A percentile compares a stretch with the other conserved stretches of the same genome.
phyloP scores from a whole-genome alignment of 179 eudicot species.

The Spinacia oleracea region DNA sequence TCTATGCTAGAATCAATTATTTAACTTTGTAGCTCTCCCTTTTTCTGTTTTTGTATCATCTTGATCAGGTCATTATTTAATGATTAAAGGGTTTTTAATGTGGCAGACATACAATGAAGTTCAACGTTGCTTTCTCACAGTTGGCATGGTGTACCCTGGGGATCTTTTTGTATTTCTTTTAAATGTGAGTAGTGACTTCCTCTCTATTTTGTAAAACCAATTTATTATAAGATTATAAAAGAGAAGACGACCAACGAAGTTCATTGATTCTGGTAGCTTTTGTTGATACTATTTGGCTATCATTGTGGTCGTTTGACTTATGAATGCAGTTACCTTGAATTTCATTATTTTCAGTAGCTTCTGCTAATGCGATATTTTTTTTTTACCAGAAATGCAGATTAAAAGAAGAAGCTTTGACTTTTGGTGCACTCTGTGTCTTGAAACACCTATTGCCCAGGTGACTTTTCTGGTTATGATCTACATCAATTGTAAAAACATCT shows the following conservation, averaged over 20 bases:
- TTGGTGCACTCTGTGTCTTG: slow-evolving; percentile 89
- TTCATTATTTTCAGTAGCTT: neutral
- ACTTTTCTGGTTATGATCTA: slow-evolving; percentile 15
- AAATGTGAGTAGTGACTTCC: slow-evolving; percentile 57
- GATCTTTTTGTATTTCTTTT: slow-evolving; percentile 83
- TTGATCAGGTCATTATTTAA: neutral
- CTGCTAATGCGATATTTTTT: slow-evolving; percentile 13
- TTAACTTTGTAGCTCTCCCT: neutral
- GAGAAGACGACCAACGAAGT: neutral
- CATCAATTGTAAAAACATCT: slow-evolving; percentile 12
- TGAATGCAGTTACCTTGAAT: neutral
- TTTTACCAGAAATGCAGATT: slow-evolving; percentile 85
- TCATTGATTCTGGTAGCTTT: neutral
- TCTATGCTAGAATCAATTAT: neutral
- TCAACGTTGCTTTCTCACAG: slow-evolving; percentile 90
- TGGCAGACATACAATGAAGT: slow-evolving; percentile 94
- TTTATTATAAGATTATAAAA: neutral
- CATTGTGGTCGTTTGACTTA: neutral
- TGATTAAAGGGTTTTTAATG: slow-evolving; percentile 12
- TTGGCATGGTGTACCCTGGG: slow-evolving; percentile 88
- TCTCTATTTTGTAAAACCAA: neutral
- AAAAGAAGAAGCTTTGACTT: slow-evolving; percentile 85
- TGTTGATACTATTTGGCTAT: slow-evolving; percentile 18
- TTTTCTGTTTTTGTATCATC: neutral
- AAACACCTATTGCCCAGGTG: slow-evolving; percentile 98